phyloP scores from a whole-genome alignment of 176 grass and related monocot species.

The Microstegium vimineum region DNA sequence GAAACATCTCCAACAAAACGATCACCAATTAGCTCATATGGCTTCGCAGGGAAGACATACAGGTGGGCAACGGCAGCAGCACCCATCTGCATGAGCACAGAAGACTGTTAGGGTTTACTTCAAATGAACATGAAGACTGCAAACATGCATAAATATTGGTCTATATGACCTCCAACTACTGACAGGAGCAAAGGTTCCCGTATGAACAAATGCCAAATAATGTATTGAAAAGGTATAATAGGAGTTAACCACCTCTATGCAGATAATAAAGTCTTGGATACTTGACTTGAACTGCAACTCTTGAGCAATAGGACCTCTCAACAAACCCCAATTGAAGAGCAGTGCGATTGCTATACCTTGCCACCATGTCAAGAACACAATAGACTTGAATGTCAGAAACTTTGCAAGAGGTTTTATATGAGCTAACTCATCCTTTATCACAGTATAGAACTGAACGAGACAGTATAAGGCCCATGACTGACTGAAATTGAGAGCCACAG shows the following conservation, averaged over 20 bases:
- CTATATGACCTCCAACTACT: neutral
- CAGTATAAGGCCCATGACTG: constrained; percentile 98
- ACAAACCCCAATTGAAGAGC: constrained; percentile 71
- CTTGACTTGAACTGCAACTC: constrained; percentile 89
- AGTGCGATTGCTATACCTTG: constrained; percentile 84
- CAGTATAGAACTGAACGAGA: constrained; percentile 88
- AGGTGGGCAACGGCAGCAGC: constrained; percentile 77
- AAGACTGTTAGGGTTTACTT: constrained; percentile 1
- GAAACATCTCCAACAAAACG: constrained; percentile 51
- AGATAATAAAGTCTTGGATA: constrained; percentile 97
- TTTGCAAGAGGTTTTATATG: constrained; percentile 94
- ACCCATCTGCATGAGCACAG: constrained; percentile 75
- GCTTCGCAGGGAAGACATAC: constrained; percentile 82
- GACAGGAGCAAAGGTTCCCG: neutral
- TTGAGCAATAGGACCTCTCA: constrained; percentile 77
- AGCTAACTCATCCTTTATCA: constrained; percentile 86
- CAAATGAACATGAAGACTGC: neutral
- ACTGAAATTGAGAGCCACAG: constrained; percentile 91
- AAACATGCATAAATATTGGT: constrained; percentile 12
- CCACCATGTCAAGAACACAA: constrained; percentile 99
- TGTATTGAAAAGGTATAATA: neutral
- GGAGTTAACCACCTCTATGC: constrained; percentile 70
- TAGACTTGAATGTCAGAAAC: constrained; percentile 93
- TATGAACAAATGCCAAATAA: neutral
- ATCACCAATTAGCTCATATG: constrained; percentile 76